A percentile compares a stretch with the other conserved stretches of the same genome.
These are phyloP conservation scores for Leccinum rimulosum DNA, from an alignment of 768 basidiomycete species.

Conservation along the genomic window DNA sequence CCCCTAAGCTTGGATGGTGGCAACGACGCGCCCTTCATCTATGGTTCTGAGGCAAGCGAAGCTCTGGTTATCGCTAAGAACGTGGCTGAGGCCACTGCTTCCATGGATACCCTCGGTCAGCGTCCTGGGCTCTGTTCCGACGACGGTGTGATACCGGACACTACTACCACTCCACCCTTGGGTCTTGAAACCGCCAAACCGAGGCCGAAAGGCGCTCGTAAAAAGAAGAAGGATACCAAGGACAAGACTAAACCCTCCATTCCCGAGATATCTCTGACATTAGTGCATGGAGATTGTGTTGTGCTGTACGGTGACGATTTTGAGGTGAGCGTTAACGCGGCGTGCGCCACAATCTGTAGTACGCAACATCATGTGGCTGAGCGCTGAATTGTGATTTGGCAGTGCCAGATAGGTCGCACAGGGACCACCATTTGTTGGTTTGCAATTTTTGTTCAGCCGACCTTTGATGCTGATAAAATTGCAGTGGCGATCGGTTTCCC, in stretches of 20 bases:
- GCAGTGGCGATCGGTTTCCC: conserved; percentile 29
- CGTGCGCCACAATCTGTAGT: background rate
- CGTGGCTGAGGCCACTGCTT: background rate
- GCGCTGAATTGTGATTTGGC: background rate
- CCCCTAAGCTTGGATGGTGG: background rate
- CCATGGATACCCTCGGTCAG: conserved; percentile 11
- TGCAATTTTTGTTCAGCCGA: background rate
- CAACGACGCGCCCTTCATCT: background rate
- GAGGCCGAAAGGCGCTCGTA: conserved; percentile 1
- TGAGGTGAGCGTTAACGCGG: conserved; percentile 34
- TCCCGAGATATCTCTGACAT: conserved; percentile 29
- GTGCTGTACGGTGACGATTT: conserved; percentile 39
- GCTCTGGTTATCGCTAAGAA: conserved; percentile 2
- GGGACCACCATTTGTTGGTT: conserved; percentile 33
- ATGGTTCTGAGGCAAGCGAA: background rate
- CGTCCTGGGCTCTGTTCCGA: background rate
- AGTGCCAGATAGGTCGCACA: conserved; percentile 30
- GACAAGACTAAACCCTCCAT: conserved; percentile 16
- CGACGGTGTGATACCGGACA: background rate
- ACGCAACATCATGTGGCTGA: background rate
- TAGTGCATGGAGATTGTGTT: conserved; percentile 40
- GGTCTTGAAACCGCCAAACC: background rate
- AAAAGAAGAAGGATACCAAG: conserved; percentile 20
- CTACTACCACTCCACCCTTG: background rate
- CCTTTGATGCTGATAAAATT: conserved; percentile 9